phyloP scores from a whole-genome alignment of 345 rosid genomes.

The Arabidopsis suecica region DNA sequence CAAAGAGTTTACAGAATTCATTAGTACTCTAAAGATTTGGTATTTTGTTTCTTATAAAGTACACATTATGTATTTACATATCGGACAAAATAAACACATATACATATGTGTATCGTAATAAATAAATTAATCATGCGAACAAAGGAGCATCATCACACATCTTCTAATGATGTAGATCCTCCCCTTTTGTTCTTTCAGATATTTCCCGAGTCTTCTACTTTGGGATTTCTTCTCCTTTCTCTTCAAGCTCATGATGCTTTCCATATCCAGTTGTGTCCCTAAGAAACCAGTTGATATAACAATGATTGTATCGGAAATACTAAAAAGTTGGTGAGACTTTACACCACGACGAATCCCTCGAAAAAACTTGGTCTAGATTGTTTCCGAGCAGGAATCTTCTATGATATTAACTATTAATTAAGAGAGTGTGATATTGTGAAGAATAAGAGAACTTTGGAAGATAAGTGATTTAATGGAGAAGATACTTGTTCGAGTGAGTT shows the following conservation, averaged over 20 bases:
- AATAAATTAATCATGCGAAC: conserved; percentile 41
- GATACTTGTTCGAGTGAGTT: conserved; percentile 32
- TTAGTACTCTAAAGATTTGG: too few species aligned
- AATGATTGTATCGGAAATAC: not conserved
- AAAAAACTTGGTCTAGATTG: conserved; percentile 3
- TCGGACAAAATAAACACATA: too few species aligned
- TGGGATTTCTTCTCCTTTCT: conserved; percentile 44
- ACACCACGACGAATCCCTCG: not conserved
- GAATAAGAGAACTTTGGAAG: conserved; percentile 23
- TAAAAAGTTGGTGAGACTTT: not conserved
- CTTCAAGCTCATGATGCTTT: conserved; percentile 40
- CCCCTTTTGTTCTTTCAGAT: conserved; percentile 46
- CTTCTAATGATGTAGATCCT: conserved; percentile 48
- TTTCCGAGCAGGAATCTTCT: conserved; percentile 21
- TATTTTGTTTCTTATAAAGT: too few species aligned
- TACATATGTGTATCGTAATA: not conserved
- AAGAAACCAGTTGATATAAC: not conserved
- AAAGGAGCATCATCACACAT: conserved; percentile 46
- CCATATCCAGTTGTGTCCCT: conserved; percentile 24
- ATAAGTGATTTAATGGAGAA: conserved; percentile 18
- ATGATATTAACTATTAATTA: not conserved
- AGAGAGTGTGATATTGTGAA: conserved; percentile 26
- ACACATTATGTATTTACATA: too few species aligned
- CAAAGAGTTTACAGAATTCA: too few species aligned
- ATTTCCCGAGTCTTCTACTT: conserved; percentile 45